Evolutionary conservation across 2,329 filamentous ascomycete species (phyloP).

Genomic region (Colletotrichum sp.): DNA sequence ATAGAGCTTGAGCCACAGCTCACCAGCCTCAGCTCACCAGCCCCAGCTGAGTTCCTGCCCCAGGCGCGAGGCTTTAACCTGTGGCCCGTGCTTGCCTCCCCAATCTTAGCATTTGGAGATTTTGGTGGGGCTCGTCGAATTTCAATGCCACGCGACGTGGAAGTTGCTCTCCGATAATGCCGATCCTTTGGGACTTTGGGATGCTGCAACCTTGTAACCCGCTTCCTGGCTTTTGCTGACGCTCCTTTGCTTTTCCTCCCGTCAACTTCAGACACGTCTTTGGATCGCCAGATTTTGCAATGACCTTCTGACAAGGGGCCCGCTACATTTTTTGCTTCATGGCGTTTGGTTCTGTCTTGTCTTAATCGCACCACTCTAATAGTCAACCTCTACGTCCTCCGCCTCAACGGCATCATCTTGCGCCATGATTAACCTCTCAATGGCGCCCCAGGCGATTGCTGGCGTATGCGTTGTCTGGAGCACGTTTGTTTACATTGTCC

Average conservation of each 20-base stretch:
- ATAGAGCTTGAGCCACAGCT: background rate
- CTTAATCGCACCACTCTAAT: slow-evolving; percentile 6
- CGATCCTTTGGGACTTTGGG: background rate
- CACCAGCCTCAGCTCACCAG: background rate
- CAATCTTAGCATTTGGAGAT: background rate
- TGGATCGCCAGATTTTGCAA: background rate
- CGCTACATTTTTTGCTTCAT: background rate
- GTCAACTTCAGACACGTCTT: background rate
- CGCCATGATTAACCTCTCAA: slow-evolving; percentile 23
- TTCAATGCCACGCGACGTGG: background rate
- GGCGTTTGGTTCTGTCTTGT: slow-evolving; percentile 18
- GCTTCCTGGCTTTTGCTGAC: background rate
- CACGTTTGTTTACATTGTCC: slow-evolving; percentile 55
- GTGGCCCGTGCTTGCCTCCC: background rate
- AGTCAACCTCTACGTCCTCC: background rate
- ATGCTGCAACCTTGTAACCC: background rate
- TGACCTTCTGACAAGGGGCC: background rate
- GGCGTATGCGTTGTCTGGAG: slow-evolving; percentile 59
- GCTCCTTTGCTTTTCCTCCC: background rate
- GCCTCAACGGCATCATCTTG: background rate
- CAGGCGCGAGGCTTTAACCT: background rate
- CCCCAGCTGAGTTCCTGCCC: background rate
- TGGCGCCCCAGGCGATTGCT: slow-evolving; percentile 43
- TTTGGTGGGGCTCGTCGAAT: slow-evolving; percentile 3
- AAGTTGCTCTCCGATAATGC: background rate